phyloP scores from a whole-genome alignment of 352 stramenopile genomes.

The Phytophthora nicotianae region DNA sequence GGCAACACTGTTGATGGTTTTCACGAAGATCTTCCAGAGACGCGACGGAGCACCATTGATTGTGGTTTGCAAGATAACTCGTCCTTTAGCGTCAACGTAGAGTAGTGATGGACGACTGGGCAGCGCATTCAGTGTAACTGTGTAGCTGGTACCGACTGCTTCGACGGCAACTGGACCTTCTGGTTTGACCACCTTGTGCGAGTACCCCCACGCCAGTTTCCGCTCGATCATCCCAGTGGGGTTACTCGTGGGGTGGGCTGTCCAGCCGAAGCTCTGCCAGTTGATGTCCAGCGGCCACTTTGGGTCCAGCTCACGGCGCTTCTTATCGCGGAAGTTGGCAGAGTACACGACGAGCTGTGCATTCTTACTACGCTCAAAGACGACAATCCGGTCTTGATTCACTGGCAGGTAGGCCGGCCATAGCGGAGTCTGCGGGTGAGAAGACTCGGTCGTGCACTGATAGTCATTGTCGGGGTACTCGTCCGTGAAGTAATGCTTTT shows the following conservation, averaged over 20 bases:
- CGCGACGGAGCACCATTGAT: slow-evolving; percentile 54
- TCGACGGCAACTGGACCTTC: slow-evolving; percentile 21
- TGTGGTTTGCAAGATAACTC: slow-evolving; percentile 58
- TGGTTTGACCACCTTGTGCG: slow-evolving; percentile 45
- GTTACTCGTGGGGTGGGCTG: slow-evolving; percentile 65
- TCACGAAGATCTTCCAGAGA: slow-evolving; percentile 79
- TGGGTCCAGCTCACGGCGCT: slow-evolving; percentile 51
- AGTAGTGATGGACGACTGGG: slow-evolving; percentile 54
- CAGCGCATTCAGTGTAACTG: slow-evolving; percentile 72
- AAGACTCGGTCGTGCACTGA: slow-evolving; percentile 56
- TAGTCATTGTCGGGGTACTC: slow-evolving; percentile 81
- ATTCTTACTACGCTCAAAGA: slow-evolving; percentile 86
- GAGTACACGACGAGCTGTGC: slow-evolving; percentile 81
- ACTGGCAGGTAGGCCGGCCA: slow-evolving; percentile 73
- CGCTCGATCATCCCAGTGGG: slow-evolving; percentile 69
- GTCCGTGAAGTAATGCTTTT: slow-evolving; percentile 65
- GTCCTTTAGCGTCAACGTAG: slow-evolving; percentile 61
- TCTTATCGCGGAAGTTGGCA: slow-evolving; percentile 65
- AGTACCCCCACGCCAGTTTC: slow-evolving; percentile 72
- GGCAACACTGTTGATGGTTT: slow-evolving; percentile 52
- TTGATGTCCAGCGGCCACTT: slow-evolving; percentile 82
- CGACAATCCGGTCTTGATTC: slow-evolving; percentile 62
- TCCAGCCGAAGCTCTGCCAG: slow-evolving; percentile 86
- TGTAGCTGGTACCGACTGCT: slow-evolving; percentile 49
- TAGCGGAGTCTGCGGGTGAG: slow-evolving; percentile 63